Conservation (phyloP, 352 stramenopile genomes). For the Phytophthora constricta region DNA sequence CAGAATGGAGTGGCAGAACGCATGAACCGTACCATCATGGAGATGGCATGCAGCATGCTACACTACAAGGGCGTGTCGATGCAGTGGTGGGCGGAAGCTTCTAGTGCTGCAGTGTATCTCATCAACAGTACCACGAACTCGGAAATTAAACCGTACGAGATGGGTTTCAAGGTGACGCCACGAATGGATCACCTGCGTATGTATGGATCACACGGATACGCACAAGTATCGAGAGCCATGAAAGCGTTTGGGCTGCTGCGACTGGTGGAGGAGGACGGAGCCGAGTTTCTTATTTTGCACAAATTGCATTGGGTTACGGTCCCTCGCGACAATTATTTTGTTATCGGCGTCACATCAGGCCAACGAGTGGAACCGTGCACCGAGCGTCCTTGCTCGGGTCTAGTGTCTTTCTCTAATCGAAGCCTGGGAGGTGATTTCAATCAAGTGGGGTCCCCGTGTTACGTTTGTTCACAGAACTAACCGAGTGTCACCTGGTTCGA, state of each 20-base stretch:
- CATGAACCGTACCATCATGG: too few species aligned
- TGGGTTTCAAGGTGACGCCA: too few species aligned
- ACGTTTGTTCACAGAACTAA: neutral
- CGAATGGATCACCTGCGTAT: too few species aligned
- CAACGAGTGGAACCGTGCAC: conserved; percentile 9
- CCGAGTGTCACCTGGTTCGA: neutral
- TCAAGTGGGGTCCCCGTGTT: neutral
- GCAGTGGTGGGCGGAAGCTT: too few species aligned
- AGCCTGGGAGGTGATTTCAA: conserved; percentile 11
- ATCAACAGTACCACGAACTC: too few species aligned
- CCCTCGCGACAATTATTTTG: conserved; percentile 4
- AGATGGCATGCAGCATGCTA: too few species aligned
- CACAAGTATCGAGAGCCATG: too few species aligned
- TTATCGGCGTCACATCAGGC: conserved; percentile 16
- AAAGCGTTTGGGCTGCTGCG: conserved; percentile 31
- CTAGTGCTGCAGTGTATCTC: too few species aligned
- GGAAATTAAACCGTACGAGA: too few species aligned
- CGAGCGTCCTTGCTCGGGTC: neutral
- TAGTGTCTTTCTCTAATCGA: conserved; percentile 10
- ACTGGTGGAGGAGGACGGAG: conserved; percentile 10
- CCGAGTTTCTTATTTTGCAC: conserved; percentile 16
- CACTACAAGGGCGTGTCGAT: too few species aligned
- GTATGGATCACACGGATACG: too few species aligned
- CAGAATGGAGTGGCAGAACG: too few species aligned
- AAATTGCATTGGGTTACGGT: conserved; percentile 18